Evolutionary conservation across 768 basidiomycete species (phyloP), one percentile per base, ranked within the genome.

Genomic region (Lactarius indigo): DNA sequence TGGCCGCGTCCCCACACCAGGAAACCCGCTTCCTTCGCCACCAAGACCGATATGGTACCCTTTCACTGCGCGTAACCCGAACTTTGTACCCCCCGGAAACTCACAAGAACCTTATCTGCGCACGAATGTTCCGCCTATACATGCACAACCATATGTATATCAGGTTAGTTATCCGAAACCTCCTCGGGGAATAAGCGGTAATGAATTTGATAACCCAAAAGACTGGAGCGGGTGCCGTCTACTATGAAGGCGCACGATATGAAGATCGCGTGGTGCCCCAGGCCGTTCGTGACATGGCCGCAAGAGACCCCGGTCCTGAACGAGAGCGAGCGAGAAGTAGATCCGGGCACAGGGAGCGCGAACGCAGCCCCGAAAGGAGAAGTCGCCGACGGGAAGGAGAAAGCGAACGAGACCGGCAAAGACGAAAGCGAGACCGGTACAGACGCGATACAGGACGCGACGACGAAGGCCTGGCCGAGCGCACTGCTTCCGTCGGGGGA

Each of bases 241-340:
- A 7, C n/a, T 63, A 59, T 54, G 57, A 67, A 50, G 68, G 68
- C n/a, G 61, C 65, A 26, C 61, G 31, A 33, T 56, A 63, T 23
- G 68, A 63, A 3, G 65, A 69, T 15, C 68, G 68, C 35, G 68
- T 69, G 1, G 61, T 69, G 4, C 68, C 68, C 13, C 47, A n/a
- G 35, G n/a, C 33, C 9, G 41, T 54, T 33, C 66, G 41, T 59
- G 66, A 63, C 18, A 59, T 59, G 66, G 58, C 62, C 33, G 23
- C 58, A 47, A 57, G 61, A 37, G 66, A 67, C 37, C 39, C 26
- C 5, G 52, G 52, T 12, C 2, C 31, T 13, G 62, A 67, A 30
- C 57, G 42, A 23, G 66, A 64, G 30, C 63, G 26, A 54, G 57
- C 50, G 17, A 54, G 58, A 47, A 68, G 66, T 26, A 35, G 62